Conservation (phyloP, 352 stramenopile species). For the Phytopythium cucurbitacearum region DNA sequence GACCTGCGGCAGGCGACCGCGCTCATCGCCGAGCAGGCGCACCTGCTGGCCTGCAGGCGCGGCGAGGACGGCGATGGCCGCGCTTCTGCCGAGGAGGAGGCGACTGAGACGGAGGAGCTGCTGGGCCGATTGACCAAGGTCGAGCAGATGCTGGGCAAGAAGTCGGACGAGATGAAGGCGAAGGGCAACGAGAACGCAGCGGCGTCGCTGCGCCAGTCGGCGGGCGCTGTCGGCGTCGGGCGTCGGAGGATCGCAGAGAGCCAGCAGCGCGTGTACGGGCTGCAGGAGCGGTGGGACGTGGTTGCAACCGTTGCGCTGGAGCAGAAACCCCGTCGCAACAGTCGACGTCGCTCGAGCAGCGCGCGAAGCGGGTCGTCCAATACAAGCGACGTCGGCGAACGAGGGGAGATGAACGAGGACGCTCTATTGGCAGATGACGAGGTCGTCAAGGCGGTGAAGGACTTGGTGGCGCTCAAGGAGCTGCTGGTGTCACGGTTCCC, state of each 20-base stretch:
- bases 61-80: slow-evolving; percentile 13
- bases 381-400: neutral
- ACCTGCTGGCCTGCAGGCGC: slow-evolving; percentile 25
- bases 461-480: slow-evolving; percentile 17
- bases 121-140: slow-evolving; percentile 31
- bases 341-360: slow-evolving; percentile 2
- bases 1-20: slow-evolving; percentile 52
- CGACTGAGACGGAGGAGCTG: slow-evolving; percentile 30
- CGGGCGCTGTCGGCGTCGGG: slow-evolving; percentile 31
- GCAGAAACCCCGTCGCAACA: neutral
- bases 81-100: slow-evolving; percentile 14
- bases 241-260: slow-evolving; percentile 32
- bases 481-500: slow-evolving; percentile 13
- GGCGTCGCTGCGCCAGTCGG: slow-evolving; percentile 49
- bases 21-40: slow-evolving; percentile 54
- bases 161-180: slow-evolving; percentile 69
- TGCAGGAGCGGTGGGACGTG: slow-evolving; percentile 28
- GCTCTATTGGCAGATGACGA: slow-evolving; percentile 5
- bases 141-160: slow-evolving; percentile 57
- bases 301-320: slow-evolving; percentile 4
- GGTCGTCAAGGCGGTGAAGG: slow-evolving; percentile 9
- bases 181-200: slow-evolving; percentile 63
- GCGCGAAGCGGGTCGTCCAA: neutral
- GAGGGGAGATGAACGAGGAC: slow-evolving; percentile 6
- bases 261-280: slow-evolving; percentile 41